Conservation (phyloP, 371 early-diverging fungal species). For the Apophysomyces elegans region DNA sequence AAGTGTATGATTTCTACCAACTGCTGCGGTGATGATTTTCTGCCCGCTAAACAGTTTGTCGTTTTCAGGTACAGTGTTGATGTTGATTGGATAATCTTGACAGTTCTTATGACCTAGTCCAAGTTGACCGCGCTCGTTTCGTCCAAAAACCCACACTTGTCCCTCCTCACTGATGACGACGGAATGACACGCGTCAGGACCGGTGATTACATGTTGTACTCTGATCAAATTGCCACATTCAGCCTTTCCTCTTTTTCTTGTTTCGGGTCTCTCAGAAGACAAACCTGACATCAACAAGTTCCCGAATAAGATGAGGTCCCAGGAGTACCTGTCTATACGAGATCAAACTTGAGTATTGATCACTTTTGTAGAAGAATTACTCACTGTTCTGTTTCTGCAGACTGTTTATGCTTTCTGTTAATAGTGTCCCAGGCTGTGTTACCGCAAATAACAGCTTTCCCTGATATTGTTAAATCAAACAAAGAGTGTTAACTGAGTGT, state of each 20-base stretch:
- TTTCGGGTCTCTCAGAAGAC: neutral
- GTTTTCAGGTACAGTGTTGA: constrained; percentile 32
- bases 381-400: constrained; percentile 23
- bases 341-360: neutral
- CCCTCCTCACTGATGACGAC: constrained; percentile 46
- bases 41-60: constrained; percentile 28
- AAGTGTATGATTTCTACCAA: constrained; percentile 45
- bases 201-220: constrained; percentile 37
- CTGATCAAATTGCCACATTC: constrained; percentile 14
- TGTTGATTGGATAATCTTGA: constrained; percentile 38
- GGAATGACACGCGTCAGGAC: constrained; percentile 46
- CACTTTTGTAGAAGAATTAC: neutral
- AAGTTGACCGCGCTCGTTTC: constrained; percentile 54
- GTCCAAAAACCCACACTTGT: constrained; percentile 47
- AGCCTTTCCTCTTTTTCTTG: neutral
- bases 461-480: constrained; percentile 20
- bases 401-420: constrained; percentile 41
- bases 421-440: constrained; percentile 45
- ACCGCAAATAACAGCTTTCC: constrained; percentile 41
- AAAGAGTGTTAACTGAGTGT: neutral
- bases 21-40: constrained; percentile 41
- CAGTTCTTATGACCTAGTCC: constrained; percentile 42
- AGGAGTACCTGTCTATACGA: constrained; percentile 34
- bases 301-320: constrained; percentile 44
- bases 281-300: constrained; percentile 44